Percentiles rank a stretch among this genome's conserved stretches.
These are phyloP conservation scores for Dictyostelium intermedium DNA, from an alignment of 78 protist genomes.

Conservation along the genomic window DNA sequence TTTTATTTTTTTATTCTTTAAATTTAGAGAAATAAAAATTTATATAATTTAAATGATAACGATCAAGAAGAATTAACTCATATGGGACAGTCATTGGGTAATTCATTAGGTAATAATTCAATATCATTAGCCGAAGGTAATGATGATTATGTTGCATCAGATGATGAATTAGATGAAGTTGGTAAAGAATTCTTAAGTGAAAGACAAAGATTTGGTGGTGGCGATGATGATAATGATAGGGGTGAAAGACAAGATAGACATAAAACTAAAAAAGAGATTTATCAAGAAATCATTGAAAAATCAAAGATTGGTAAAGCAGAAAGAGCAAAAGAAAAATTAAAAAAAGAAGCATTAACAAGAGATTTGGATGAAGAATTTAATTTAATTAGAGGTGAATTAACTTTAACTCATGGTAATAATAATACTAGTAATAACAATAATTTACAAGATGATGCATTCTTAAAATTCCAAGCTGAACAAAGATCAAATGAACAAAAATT, in stretches of 20 bases:
- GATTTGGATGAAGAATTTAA: constrained; percentile 77
- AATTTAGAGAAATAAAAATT: constrained; percentile 31
- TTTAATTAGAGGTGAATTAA: constrained; percentile 47
- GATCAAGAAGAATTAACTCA: constrained; percentile 47
- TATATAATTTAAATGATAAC: constrained; percentile 66
- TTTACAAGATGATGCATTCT: background rate
- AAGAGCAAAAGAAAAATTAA: constrained; percentile 33
- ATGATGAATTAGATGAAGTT: constrained; percentile 24
- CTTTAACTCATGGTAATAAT: background rate
- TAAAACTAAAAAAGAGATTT: constrained; percentile 67
- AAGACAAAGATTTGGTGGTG: constrained; percentile 42
- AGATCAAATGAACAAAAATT: background rate
- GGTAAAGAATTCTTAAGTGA: constrained; percentile 4
- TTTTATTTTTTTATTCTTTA: background rate
- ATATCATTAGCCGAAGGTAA: constrained; percentile 10
- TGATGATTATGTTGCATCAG: constrained; percentile 20
- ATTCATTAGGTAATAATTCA: constrained; percentile 27
- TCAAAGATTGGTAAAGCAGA: constrained; percentile 69
- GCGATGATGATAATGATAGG: constrained; percentile 5
- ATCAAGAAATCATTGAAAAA: constrained; percentile 75
- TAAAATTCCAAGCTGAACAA: constrained; percentile 26
- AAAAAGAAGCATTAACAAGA: constrained; percentile 43
- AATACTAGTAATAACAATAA: background rate
- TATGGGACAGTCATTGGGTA: constrained; percentile 49
- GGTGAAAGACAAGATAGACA: background rate